Evolutionary conservation across 2,329 filamentous ascomycete genomes (phyloP).

Genomic region (Apiospora saccharicola): DNA sequence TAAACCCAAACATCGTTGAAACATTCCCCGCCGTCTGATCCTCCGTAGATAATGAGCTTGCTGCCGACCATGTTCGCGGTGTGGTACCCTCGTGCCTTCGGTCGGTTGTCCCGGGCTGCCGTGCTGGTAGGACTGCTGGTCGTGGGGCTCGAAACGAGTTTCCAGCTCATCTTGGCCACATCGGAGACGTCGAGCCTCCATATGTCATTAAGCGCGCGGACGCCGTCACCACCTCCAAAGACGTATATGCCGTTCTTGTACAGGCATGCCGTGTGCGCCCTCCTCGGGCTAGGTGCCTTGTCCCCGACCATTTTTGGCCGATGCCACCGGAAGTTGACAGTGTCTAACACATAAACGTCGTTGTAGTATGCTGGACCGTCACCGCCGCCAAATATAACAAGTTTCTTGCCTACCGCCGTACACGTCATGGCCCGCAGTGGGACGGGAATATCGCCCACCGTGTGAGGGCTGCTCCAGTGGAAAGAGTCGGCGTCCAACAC

Average conservation of each 20-base stretch:
- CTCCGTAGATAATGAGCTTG: conserved; percentile 76
- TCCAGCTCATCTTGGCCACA: conserved; percentile 72
- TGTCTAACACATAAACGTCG: conserved; percentile 76
- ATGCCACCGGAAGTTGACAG: conserved; percentile 72
- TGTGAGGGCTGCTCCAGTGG: conserved; percentile 71
- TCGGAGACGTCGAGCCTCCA: conserved; percentile 76
- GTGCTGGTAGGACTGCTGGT: conserved; percentile 34
- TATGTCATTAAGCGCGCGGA: conserved; percentile 74
- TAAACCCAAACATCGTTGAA: conserved; percentile 79
- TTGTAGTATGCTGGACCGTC: conserved; percentile 77
- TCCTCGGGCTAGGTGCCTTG: conserved; percentile 64
- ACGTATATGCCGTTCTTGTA: conserved; percentile 76
- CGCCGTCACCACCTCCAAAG: conserved; percentile 75
- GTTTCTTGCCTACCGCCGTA: conserved; percentile 74
- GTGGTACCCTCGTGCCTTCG: conserved; percentile 73
- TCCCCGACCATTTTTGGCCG: conserved; percentile 67
- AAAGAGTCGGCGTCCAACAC: conserved; percentile 75
- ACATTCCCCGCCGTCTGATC: conserved; percentile 74
- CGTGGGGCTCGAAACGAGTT: conserved; percentile 60
- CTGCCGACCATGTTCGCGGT: conserved; percentile 76
- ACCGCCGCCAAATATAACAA: conserved; percentile 74
- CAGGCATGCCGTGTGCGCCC: conserved; percentile 74
- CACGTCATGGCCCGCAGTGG: conserved; percentile 76
- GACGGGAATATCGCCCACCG: conserved; percentile 69
- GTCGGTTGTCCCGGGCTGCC: conserved; percentile 43